Conservation (phyloP, 2,329 filamentous ascomycete species). For the Corynespora cassiicola region DNA sequence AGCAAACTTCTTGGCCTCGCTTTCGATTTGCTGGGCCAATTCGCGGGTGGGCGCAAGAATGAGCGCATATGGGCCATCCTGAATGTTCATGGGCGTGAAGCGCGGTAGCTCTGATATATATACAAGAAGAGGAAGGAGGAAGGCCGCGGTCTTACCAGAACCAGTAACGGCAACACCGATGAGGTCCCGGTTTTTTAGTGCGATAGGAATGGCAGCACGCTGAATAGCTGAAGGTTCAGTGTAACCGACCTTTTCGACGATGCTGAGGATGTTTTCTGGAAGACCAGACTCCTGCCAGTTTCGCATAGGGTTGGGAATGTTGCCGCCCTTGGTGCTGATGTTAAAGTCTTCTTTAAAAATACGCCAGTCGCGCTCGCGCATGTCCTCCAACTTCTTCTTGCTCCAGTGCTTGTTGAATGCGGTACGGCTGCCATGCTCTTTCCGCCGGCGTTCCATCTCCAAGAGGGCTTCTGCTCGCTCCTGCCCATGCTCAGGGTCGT, state of each 20-base stretch:
- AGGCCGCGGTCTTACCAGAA: conserved; percentile 97
- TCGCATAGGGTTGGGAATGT: conserved; percentile 94
- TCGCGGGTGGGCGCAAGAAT: conserved; percentile 96
- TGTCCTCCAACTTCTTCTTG: conserved; percentile 88
- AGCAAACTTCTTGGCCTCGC: conserved; percentile 92
- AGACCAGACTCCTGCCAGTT: conserved; percentile 87
- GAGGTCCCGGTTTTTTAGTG: conserved; percentile 89
- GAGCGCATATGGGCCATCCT: conserved; percentile 96
- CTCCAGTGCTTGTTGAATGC: conserved; percentile 93
- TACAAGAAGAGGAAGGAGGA: conserved; percentile 87
- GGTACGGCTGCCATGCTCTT: conserved; percentile 74
- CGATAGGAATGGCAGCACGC: conserved; percentile 92
- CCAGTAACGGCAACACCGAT: conserved; percentile 98
- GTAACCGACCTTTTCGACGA: conserved; percentile 86
- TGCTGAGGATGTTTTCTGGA: conserved; percentile 77
- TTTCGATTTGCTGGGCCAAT: conserved; percentile 95
- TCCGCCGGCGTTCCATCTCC: conserved; percentile 81
- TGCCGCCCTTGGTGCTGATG: conserved; percentile 90
- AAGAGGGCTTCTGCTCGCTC: conserved; percentile 80
- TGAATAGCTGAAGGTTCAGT: conserved; percentile 91
- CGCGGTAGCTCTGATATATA: conserved; percentile 93
- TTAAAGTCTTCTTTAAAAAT: conserved; percentile 99
- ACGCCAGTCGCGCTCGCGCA: conserved; percentile 98
- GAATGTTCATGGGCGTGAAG: conserved; percentile 83
- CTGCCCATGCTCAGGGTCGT: conserved; percentile 77